Conservation (phyloP, 2,329 filamentous ascomycete species). For the Grosmannia penicillata region DNA sequence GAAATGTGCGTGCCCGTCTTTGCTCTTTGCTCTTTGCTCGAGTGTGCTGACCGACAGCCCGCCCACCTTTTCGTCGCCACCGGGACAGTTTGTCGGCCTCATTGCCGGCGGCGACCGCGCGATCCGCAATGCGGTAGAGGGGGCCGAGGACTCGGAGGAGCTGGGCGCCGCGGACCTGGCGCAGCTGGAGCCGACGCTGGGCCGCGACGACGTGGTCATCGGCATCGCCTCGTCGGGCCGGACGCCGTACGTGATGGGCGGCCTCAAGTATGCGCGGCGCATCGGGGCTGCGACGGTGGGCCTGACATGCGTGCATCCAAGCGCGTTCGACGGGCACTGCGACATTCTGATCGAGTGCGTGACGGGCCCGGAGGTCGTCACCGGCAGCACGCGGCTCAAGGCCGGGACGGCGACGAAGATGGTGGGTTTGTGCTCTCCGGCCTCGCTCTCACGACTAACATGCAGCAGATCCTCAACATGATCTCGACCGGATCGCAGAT, state of each 20-base stretch:
- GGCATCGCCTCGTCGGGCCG: constrained; percentile 27
- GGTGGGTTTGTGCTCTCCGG: not conserved
- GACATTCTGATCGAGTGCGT: constrained; percentile 21
- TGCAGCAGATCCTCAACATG: constrained; percentile 22
- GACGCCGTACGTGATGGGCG: constrained; percentile 25
- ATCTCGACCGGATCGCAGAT: constrained; percentile 27
- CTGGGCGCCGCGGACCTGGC: constrained; percentile 17
- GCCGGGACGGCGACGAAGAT: constrained; percentile 29
- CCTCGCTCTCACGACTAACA: not conserved
- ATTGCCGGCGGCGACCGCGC: constrained; percentile 26
- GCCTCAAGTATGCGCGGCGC: constrained; percentile 19
- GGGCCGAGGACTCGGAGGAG: constrained; percentile 22
- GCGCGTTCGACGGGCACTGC: constrained; percentile 11
- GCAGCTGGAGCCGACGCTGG: constrained; percentile 9
- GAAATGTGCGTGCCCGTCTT: constrained; percentile 16
- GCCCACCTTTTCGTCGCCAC: constrained; percentile 23
- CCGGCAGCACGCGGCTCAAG: constrained; percentile 30
- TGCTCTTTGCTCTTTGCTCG: not conserved
- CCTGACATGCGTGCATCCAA: constrained; percentile 22
- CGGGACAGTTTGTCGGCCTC: constrained; percentile 23
- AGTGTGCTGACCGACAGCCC: constrained; percentile 8
- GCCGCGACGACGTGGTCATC: constrained; percentile 20
- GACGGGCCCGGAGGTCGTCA: constrained; percentile 26
- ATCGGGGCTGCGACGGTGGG: constrained; percentile 22
- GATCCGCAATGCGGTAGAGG: constrained; percentile 24